Base-by-base conservation (phyloP, 2,329 filamentous ascomycete genomes). In the Teratosphaeria epicoccoides region DNA sequence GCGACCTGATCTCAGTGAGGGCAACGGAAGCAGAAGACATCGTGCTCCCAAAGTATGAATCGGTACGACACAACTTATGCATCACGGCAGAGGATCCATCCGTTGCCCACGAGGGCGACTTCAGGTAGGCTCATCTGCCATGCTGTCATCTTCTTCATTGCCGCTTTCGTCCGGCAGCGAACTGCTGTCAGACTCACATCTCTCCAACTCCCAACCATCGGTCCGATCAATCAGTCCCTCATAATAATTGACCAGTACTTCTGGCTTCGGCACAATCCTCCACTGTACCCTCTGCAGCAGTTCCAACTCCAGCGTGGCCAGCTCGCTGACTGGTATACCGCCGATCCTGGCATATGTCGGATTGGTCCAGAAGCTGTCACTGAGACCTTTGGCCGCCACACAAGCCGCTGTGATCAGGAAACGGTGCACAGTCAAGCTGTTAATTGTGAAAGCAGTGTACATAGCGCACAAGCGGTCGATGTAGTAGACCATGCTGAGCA, bases 401-500 rank as follows among this genome's bases (percentile, higher is more conserved):
- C 93, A 96, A 9, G 90, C 91, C 20, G 90, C 89, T 1, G 91
- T 93, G 59, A 98, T 98, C 9, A 98, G 79, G 65, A 97, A 98
- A 7, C 93, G 89, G 72, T 98, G 93, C 2, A 98, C 91, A 0
- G 93, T 98, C 20, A 98, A 76, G 46, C 88, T 95, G 66, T 90
- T 95, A 61, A 98, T 94, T 24, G 90, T 96, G 68, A 98, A 98
- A 46, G 91, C 87, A 2, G 88, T 86, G 67, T 96, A 98, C 53
- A 95, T 76, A 10, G 87, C 84, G 70, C 91, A 98, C 22, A 98
- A 78, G 26, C 89, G 84, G 71, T 98, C 93, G 63, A 98, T 97
- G 65, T 97, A 98, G 67, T 94, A 98, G 52, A 98, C 93, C 88
- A 98, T 97, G 61, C 90, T 93, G 29, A 98, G 80, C n/a, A 98